Base-by-base conservation (phyloP, 176 grass and related monocot genomes). In the Rhynchospora tenuis region DNA sequence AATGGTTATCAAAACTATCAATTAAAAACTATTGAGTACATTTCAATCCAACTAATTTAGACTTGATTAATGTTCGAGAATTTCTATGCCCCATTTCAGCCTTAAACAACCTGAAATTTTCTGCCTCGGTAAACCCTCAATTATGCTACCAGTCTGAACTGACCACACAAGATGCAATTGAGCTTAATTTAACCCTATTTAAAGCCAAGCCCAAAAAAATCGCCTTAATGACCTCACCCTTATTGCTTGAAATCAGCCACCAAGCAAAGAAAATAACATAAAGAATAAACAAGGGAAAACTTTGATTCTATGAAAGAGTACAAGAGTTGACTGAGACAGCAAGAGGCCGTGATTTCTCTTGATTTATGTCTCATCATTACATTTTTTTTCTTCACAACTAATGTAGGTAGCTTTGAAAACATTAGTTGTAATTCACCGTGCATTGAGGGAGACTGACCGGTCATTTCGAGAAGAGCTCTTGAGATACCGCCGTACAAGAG, bases 361-460 rank as follows among this genome's bases (percentile, higher is more conserved):
- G 20, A 73, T 16, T 29, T 29, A 61, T 22, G 15, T 63, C 78
- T 81, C 28, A 62, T 62, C 2, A 1, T 16, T 1, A 24, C 16
- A 38, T 46, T 44, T 43, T 80, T 29, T 56, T 17, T 44, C 24
- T 81, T 79, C 2, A 80, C 42, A 58, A 20, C 69, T 38, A 45
- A 3, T 23, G 19, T 80, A 98, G 95, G 95, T 98, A 76, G 95
- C 95, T 80, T 84, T 98, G 9, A 98, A 98, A 89, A 91, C 89
- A 19, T 51, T 98, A 42, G 78, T 98, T 52, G 91, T 98, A 26
- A 89, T 98, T 79, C 95, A 98, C 84, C 92, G 95, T 80, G 92
- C 95, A 80, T 78, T 98, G 22, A 86, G 91, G 64, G 95, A 98
- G 86, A 89, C 88, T 12, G 91, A 89, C 77, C 81, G 90, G 31